A percentile compares a stretch with the other conserved stretches of the same genome.
Conservation (phyloP, 148 eudicot species). For the Spergularia marina region DNA sequence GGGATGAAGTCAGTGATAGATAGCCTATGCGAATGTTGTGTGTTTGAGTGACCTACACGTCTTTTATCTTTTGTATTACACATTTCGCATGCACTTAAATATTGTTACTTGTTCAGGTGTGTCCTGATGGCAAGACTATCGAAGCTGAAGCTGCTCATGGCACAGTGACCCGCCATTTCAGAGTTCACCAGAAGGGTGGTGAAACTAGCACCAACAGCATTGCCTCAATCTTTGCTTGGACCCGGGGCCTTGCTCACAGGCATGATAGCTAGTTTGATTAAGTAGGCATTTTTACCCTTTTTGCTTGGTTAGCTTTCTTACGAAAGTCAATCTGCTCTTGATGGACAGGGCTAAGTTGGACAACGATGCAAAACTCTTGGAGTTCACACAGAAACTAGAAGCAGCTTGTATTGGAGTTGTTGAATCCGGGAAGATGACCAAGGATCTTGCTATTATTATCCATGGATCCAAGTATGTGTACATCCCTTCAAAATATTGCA, state of each 20-base stretch:
- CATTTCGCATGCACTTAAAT: not conserved
- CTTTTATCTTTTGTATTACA: not conserved
- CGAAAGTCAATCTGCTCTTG: conserved; percentile 3
- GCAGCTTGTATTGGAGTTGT: conserved; percentile 83
- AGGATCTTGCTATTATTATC: conserved; percentile 87
- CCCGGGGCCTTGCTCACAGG: conserved; percentile 93
- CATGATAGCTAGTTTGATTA: conserved; percentile 18
- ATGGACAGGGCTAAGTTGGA: conserved; percentile 73
- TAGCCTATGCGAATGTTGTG: not conserved
- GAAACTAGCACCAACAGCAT: conserved; percentile 97
- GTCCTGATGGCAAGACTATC: conserved; percentile 94
- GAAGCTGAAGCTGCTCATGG: conserved; percentile 99
- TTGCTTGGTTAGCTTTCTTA: not conserved
- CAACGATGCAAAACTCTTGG: conserved; percentile 54
- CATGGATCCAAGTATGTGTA: conserved; percentile 73
- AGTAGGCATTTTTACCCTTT: not conserved
- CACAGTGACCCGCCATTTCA: conserved; percentile 85
- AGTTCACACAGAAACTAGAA: conserved; percentile 81
- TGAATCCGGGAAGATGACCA: conserved; percentile 94
- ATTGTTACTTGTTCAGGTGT: conserved; percentile 42
- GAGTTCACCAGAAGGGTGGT: conserved; percentile 93
- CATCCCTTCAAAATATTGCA: not conserved
- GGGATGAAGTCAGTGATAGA: no score
- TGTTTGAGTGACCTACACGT: not conserved
- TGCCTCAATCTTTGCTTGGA: conserved; percentile 95